Evolutionary conservation across 441 rosid genomes (phyloP), one percentile per base, ranked within the genome.

Genomic region (Gossypium aridum): DNA sequence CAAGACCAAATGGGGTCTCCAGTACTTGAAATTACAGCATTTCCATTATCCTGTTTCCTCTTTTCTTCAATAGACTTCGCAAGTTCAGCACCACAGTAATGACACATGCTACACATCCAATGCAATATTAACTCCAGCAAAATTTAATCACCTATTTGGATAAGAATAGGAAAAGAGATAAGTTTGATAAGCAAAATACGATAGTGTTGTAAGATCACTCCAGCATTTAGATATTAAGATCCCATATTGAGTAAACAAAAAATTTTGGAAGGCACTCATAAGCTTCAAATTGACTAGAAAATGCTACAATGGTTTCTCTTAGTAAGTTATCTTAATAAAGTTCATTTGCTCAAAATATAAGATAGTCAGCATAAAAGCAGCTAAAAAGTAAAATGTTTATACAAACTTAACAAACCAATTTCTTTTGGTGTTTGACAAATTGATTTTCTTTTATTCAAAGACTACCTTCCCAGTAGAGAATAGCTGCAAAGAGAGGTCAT

Each of bases 101-200:
- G 88, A 77, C 92, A 88, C 85, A 83, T 79, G 75, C 88, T 79
- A 84, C 84, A 79, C 82, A 85, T 84, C 69, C 69, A 63, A 76
- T 67, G 43, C 76, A 57, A 62, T 73, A 75, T 69, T 45, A 20
- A 43, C 59, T 64, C 53, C 70, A 72, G 54, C 43, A 67, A 54
- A 55, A 75, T 34, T 56, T 12, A 68, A 26, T 75, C 76, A 51
- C 79, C 85, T 85, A 65, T 55, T 71, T 3, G 31, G 70, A 74
- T 70, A 72, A 59, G 54, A 43, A 26, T 25, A 17, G 37, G 16
- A 59, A 62, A 77, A 26, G 49, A 22, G 7, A 47, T 22, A 75
- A 66, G 64, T 26, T 25, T 66, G 10, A 61, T 47, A 59, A 19
- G 53, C 2, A 75, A 63, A 49, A 74, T 51, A 54, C 20, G 6